phyloP scores from a whole-genome alignment of 1,284 basidiomycete species.

The Volvariella surrecta region DNA sequence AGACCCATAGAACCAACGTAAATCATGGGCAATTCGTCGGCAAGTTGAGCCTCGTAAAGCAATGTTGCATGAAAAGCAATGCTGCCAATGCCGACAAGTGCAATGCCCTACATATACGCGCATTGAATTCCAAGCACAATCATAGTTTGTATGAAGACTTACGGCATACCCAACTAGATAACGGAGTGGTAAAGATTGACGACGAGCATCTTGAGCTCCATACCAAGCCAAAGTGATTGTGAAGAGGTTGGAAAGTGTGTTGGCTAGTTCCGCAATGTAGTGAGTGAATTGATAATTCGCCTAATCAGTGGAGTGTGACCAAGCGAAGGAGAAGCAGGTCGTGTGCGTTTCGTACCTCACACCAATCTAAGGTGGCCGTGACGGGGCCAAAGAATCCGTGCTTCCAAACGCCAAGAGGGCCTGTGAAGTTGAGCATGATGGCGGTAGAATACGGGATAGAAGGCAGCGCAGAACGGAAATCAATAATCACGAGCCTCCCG shows the following conservation, averaged over 20 bases:
- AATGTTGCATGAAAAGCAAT: slow-evolving; percentile 64
- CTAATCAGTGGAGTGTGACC: slow-evolving; percentile 19
- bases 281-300: slow-evolving; percentile 64
- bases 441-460: background rate
- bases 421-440: slow-evolving; percentile 15
- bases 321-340: background rate
- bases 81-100: slow-evolving; percentile 53
- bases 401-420: slow-evolving; percentile 20
- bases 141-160: slow-evolving; percentile 14
- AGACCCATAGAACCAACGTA: slow-evolving; percentile 47
- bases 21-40: slow-evolving; percentile 67
- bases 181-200: slow-evolving; percentile 38
- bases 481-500: too few species aligned
- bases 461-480: background rate
- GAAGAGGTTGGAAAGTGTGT: slow-evolving; percentile 55
- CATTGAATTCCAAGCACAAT: background rate
- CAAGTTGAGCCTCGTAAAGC: slow-evolving; percentile 59
- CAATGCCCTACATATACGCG: slow-evolving; percentile 36
- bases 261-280: slow-evolving; percentile 61
- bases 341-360: slow-evolving; percentile 37
- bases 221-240: slow-evolving; percentile 41
- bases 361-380: slow-evolving; percentile 65
- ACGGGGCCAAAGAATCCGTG: slow-evolving; percentile 50
- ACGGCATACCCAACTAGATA: slow-evolving; percentile 46
- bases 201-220: slow-evolving; percentile 28